A percentile compares a stretch with the other conserved stretches of the same genome.
phyloP scores from a whole-genome alignment of 2,329 filamentous ascomycete species.

The Rosellinia necatrix region DNA sequence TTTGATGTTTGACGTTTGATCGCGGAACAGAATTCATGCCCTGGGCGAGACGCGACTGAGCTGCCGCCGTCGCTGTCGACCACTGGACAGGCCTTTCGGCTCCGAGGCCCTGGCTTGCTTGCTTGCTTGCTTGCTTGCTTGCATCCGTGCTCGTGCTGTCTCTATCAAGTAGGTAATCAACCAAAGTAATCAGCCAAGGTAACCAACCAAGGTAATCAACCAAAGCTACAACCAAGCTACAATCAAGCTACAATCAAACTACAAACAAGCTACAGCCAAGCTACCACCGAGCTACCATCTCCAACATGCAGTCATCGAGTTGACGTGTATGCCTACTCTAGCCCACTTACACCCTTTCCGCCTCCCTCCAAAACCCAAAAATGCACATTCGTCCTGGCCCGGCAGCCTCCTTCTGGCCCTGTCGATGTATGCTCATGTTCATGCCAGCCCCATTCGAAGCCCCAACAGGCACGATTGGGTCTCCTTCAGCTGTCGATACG shows the following conservation, averaged over 20 bases:
- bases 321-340: slow-evolving; percentile 2
- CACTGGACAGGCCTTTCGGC: not conserved
- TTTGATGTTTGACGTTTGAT: too few species aligned
- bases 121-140: too few species aligned
- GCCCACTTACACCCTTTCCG: slow-evolving; percentile 13
- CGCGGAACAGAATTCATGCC: not conserved
- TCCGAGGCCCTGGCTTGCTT: not conserved
- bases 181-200: too few species aligned
- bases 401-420: slow-evolving; percentile 6
- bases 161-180: too few species aligned
- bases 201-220: too few species aligned
- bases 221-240: too few species aligned
- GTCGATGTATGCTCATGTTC: slow-evolving; percentile 20
- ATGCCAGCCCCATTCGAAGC: slow-evolving; percentile 22
- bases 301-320: slow-evolving; percentile 13
- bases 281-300: too few species aligned
- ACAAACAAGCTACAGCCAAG: too few species aligned
- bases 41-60: not conserved
- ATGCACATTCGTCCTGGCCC: slow-evolving; percentile 2
- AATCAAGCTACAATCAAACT: too few species aligned
- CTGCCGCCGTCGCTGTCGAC: not conserved
- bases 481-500: not conserved
- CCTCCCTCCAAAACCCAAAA: slow-evolving; percentile 9
- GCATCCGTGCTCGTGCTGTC: not conserved
- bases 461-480: slow-evolving; percentile 8